A percentile compares a stretch with the other conserved stretches of the same genome.
These are phyloP conservation scores for Pseudogymnoascus sp. DNA, from an alignment of 2,329 filamentous ascomycete genomes.

Conservation along the genomic window DNA sequence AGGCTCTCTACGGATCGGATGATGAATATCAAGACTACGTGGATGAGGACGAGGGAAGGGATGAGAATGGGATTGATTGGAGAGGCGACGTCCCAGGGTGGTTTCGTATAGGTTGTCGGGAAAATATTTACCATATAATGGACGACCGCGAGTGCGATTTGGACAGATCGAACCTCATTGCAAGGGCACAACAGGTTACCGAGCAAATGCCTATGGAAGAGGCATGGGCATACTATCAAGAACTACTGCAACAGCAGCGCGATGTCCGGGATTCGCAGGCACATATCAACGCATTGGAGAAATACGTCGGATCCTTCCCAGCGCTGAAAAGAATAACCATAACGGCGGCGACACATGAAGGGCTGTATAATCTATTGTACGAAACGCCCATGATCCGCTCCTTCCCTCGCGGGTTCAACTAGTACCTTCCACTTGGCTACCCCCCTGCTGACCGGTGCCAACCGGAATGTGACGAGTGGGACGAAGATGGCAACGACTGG, in stretches of 20 bases:
- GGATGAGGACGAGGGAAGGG: too few species aligned
- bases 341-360: constrained; percentile 37
- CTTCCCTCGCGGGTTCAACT: constrained; percentile 36
- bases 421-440: constrained; percentile 21
- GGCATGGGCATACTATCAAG: constrained; percentile 30
- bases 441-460: too few species aligned
- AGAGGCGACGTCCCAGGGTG: neutral
- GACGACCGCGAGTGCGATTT: neutral
- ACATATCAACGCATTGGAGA: constrained; percentile 31
- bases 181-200: neutral
- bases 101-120: neutral
- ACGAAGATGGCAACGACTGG: constrained; percentile 24
- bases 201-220: constrained; percentile 20
- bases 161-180: neutral
- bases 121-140: neutral
- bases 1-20: neutral
- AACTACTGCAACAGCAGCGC: constrained; percentile 32
- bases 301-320: constrained; percentile 33
- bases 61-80: neutral
- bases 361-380: constrained; percentile 34
- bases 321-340: constrained; percentile 34
- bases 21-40: neutral
- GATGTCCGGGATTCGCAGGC: constrained; percentile 25
- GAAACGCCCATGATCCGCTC: constrained; percentile 39
- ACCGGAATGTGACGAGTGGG: constrained; percentile 15